phyloP scores from a whole-genome alignment of 345 rosid species.

The Eucalyptus viminalis region DNA sequence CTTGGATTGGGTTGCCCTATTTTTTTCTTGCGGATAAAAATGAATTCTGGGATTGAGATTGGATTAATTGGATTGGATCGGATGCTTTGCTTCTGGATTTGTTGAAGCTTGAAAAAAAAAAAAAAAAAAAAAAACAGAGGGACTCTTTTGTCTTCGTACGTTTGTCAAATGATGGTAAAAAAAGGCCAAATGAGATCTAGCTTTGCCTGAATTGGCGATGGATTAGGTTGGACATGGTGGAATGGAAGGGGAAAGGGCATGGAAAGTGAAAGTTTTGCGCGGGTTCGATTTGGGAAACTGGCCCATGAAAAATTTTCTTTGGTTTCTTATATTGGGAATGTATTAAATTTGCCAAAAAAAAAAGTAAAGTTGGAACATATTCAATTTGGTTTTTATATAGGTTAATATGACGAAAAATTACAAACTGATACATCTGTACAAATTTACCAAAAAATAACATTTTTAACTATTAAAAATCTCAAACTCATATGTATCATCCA shows the following conservation, averaged over 20 bases:
- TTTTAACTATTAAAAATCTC: no score
- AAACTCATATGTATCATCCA: no score
- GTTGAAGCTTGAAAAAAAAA: not conserved
- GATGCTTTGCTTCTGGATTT: not conserved
- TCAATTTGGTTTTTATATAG: no score
- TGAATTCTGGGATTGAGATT: not conserved
- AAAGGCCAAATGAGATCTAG: not conserved
- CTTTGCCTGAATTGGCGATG: not conserved
- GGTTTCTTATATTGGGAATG: not conserved
- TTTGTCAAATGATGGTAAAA: not conserved
- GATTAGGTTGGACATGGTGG: not conserved
- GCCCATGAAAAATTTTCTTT: no score
- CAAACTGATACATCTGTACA: accelerated
- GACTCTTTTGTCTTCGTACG: accelerated
- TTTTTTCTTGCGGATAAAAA: not conserved
- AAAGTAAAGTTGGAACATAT: no score
- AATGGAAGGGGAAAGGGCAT: not conserved
- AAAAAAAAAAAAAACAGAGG: not conserved
- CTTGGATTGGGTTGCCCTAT: not conserved
- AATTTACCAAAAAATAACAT: no score
- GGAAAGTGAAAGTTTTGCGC: not conserved
- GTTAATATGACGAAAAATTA: no score
- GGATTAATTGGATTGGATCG: no score
- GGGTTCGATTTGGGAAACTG: not conserved
- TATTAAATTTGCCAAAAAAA: no score